Conservation (phyloP, 2,329 filamentous ascomycete genomes). For the Zymoseptoria crescenta region DNA sequence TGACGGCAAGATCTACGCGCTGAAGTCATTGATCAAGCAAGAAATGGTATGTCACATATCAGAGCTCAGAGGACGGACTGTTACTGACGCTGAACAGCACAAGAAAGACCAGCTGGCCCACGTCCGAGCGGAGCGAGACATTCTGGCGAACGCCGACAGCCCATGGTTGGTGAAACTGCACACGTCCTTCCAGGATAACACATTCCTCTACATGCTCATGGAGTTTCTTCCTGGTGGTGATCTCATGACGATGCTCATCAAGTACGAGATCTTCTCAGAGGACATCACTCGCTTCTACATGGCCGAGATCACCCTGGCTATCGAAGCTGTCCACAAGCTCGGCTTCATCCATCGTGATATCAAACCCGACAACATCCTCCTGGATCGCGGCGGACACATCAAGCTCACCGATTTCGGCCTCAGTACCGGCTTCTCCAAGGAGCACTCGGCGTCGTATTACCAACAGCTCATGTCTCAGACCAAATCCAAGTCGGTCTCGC, state of each 20-base stretch:
- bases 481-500: slow-evolving; percentile 36
- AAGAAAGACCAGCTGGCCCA: slow-evolving; percentile 98
- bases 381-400: slow-evolving; percentile 92
- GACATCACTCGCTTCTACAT: slow-evolving; percentile 99
- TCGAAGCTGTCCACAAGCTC: slow-evolving; percentile 94
- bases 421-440: slow-evolving; percentile 94
- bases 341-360: slow-evolving; percentile 99
- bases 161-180: slow-evolving; percentile 98
- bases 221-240: slow-evolving; percentile 97
- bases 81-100: slow-evolving; percentile 45
- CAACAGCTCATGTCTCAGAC: slow-evolving; percentile 75
- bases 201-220: slow-evolving; percentile 98
- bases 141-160: slow-evolving; percentile 96
- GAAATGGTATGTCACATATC: slow-evolving; percentile 61
- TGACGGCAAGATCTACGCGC: slow-evolving; percentile 93
- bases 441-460: slow-evolving; percentile 97
- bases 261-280: slow-evolving; percentile 98
- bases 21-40: slow-evolving; percentile 97
- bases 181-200: slow-evolving; percentile 93
- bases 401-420: slow-evolving; percentile 98
- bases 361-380: slow-evolving; percentile 96
- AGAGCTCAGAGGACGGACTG: neutral
- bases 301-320: slow-evolving; percentile 95
- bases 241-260: slow-evolving; percentile 99
- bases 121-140: slow-evolving; percentile 94